phyloP scores from a whole-genome alignment of 768 basidiomycete genomes.

The Pleurotus platypus region DNA sequence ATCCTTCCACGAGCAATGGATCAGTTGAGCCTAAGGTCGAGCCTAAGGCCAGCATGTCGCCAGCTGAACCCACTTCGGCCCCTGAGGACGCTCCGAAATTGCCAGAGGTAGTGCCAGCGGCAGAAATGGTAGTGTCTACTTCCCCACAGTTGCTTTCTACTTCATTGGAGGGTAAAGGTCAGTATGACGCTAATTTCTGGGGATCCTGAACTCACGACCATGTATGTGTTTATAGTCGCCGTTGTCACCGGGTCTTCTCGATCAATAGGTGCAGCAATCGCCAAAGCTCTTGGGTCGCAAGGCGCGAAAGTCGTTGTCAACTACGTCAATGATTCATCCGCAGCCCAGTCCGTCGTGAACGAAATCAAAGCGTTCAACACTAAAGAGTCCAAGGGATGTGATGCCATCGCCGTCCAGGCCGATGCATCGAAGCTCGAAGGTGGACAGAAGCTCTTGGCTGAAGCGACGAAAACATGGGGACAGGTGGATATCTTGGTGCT shows the following conservation, averaged over 20 bases:
- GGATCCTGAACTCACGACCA: background rate
- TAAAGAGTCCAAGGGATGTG: constrained; percentile 34
- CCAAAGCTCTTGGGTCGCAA: constrained; percentile 46
- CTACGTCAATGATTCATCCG: constrained; percentile 37
- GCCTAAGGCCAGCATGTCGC: background rate
- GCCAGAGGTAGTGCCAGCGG: background rate
- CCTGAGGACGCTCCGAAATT: background rate
- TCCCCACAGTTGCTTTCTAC: background rate
- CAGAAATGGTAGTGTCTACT: background rate
- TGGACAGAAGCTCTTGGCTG: constrained; percentile 41
- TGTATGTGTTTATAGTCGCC: background rate
- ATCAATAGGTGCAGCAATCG: constrained; percentile 56
- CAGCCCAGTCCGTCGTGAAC: constrained; percentile 45
- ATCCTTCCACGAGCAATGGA: background rate
- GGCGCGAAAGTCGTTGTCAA: constrained; percentile 60
- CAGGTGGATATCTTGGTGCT: constrained; percentile 56
- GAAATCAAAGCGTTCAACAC: constrained; percentile 31
- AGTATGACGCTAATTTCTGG: background rate
- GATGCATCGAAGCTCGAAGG: constrained; percentile 49
- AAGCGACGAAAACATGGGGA: constrained; percentile 45
- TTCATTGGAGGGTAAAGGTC: constrained; percentile 2
- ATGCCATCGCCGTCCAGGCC: constrained; percentile 48
- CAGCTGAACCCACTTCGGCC: background rate
- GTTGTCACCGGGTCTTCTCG: constrained; percentile 51
- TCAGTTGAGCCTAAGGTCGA: background rate